These are phyloP conservation scores for Corylus heterophylla DNA, from an alignment of 306 rosid genomes.

Conservation along the genomic window DNA sequence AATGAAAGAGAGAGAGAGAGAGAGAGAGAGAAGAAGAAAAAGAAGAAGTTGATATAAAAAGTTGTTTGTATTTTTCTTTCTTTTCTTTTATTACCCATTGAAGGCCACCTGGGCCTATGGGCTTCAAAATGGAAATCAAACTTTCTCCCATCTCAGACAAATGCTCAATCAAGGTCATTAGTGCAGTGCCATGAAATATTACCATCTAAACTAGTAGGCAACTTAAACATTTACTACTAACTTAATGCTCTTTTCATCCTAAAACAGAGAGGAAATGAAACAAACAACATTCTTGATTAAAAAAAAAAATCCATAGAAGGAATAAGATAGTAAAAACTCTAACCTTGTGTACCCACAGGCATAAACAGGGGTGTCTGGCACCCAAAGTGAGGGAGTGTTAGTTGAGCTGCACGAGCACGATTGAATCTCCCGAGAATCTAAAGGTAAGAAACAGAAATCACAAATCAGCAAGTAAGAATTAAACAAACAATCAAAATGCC, in stretches of 20 bases:
- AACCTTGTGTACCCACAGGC: slow-evolving; percentile 99
- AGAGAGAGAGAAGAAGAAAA: too few relatives aligned
- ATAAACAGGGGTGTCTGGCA: slow-evolving; percentile 91
- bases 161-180: neutral
- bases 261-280: neutral
- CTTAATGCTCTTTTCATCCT: neutral
- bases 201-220: neutral
- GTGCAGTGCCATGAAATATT: neutral
- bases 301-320: neutral
- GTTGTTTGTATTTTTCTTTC: neutral
- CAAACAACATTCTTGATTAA: too few relatives aligned
- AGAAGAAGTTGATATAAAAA: neutral
- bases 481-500: neutral
- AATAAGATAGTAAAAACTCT: slow-evolving; percentile 19
- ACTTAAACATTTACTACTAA: too few relatives aligned
- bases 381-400: slow-evolving; percentile 77
- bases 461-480: slow-evolving; percentile 7
- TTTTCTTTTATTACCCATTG: neutral
- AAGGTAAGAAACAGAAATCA: slow-evolving; percentile 18
- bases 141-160: neutral
- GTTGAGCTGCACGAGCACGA: slow-evolving; percentile 87
- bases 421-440: slow-evolving; percentile 86
- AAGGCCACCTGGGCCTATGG: neutral
- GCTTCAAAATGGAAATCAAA: neutral
- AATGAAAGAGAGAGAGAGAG: neutral